These are phyloP conservation scores for Tylopilus plumbeoviolaceoides DNA, from an alignment of 768 basidiomycete species.

Conservation along the genomic window DNA sequence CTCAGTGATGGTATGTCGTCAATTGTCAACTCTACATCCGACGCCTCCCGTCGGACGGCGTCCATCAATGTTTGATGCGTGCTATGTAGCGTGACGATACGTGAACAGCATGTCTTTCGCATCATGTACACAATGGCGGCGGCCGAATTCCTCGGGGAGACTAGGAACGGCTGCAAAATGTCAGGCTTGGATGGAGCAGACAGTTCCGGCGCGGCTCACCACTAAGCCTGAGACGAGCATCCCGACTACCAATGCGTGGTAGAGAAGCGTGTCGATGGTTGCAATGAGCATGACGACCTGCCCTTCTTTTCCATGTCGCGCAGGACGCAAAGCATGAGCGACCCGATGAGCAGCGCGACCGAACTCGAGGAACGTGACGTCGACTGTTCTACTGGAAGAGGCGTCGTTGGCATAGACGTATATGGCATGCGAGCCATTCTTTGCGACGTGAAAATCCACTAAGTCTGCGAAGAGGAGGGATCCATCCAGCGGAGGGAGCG, in stretches of 20 bases:
- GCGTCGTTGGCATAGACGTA: slow-evolving; percentile 16
- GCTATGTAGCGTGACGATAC: slow-evolving; percentile 10
- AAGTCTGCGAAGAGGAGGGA: slow-evolving; percentile 20
- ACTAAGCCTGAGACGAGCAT: slow-evolving; percentile 27
- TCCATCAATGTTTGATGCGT: slow-evolving; percentile 12
- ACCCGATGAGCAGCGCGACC: slow-evolving; percentile 31
- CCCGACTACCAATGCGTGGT: slow-evolving; percentile 27
- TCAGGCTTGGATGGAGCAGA: neutral
- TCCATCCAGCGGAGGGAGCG: slow-evolving; percentile 16
- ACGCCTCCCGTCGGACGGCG: slow-evolving; percentile 1
- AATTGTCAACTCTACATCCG: neutral
- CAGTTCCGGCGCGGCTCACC: slow-evolving; percentile 13
- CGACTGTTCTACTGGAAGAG: slow-evolving; percentile 4
- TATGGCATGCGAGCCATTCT: slow-evolving; percentile 11
- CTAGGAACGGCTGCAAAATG: slow-evolving; percentile 20
- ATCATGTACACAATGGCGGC: slow-evolving; percentile 21
- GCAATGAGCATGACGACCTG: slow-evolving; percentile 33
- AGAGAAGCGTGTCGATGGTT: slow-evolving; percentile 26
- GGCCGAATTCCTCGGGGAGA: slow-evolving; percentile 20
- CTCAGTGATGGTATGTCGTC: slow-evolving; percentile 16
- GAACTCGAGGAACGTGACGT: slow-evolving; percentile 24
- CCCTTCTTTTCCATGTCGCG: slow-evolving; percentile 16
- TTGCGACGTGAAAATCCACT: slow-evolving; percentile 20
- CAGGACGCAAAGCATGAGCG: slow-evolving; percentile 23
- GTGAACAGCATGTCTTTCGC: slow-evolving; percentile 15